Percentiles rank a stretch among this genome's conserved stretches.
These are phyloP conservation scores for Canavalia ensiformis DNA, from an alignment of 306 rosid genomes.

Conservation along the genomic window DNA sequence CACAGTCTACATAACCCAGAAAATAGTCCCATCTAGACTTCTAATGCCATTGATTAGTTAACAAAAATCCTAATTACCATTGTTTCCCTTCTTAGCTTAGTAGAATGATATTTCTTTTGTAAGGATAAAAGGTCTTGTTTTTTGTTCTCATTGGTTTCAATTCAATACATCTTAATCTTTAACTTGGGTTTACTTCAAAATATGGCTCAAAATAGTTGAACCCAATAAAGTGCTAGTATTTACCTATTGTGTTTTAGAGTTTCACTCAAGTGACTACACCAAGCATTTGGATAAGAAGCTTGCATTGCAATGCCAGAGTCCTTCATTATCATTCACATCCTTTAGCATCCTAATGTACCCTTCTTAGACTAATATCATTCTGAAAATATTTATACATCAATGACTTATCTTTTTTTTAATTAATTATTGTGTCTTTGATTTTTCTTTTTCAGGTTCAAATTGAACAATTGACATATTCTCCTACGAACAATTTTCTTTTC, in stretches of 20 bases:
- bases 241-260: too few relatives aligned
- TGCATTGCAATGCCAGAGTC: too few relatives aligned
- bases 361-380: too few relatives aligned
- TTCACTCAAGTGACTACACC: too few relatives aligned
- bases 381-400: too few relatives aligned
- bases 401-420: not conserved
- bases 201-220: too few relatives aligned
- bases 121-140: slow-evolving; percentile 4
- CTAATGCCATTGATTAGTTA: slow-evolving; percentile 1
- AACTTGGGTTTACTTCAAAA: too few relatives aligned
- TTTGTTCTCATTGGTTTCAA: slow-evolving; percentile 23
- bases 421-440: slow-evolving; percentile 1
- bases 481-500: slow-evolving; percentile 89
- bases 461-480: slow-evolving; percentile 91
- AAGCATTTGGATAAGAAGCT: too few relatives aligned
- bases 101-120: slow-evolving; percentile 6
- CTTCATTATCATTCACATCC: too few relatives aligned
- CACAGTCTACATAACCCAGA: not conserved
- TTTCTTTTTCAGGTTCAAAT: slow-evolving; percentile 72
- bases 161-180: not conserved
- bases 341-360: too few relatives aligned
- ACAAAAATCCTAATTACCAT: not conserved
- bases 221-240: too few relatives aligned
- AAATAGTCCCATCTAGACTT: slow-evolving; percentile 29
- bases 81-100: not conserved